Base-by-base conservation (phyloP, 2,329 filamentous ascomycete species). In the Diaporthe sp. region DNA sequence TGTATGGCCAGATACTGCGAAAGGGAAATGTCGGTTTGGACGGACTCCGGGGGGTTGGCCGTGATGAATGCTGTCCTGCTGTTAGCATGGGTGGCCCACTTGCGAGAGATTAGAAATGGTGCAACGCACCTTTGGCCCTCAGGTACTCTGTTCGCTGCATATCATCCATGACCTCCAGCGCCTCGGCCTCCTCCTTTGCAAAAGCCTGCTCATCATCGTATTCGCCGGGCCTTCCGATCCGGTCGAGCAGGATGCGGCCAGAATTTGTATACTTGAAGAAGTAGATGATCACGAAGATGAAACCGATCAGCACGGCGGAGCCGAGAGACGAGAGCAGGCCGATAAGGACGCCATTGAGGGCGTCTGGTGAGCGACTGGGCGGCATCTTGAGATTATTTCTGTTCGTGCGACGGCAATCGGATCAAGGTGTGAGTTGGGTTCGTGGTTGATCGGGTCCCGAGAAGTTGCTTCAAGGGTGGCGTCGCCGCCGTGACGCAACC, bases 161-260 rank as follows among this genome's bases (percentile, higher is more conserved):
- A 80, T 98, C 97, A 83, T 98, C 96, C 97, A 99, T 99, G 75
- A 91, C 90, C 87, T 98, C 96, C 83, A 99, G 86, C 75, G 97
- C 97, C 85, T 98, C 95, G 49, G 95, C 95, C 90, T 99, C 97
- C 84, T 98, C 97, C 82, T 94, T 92, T 78, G 93, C 90, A 86
- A 98, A 98, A 15, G 95, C 94, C 86, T 98, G 96, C 84, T 98
- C 97, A 85, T 99, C 97, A 83, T 99, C 97, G 84, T 95, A 99
- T 86, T 98, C 97, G 80, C 97, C 97, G 0, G 97, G 97, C 76
- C 96, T 90, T 61, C 95, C 95, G 84, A 99, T 93, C 78, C 96
- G 93, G 86, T 99, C 97, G 79, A 99, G 90, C 78, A 98, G 91
- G 82, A 99, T 98, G 80, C 96, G 92, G 58, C 96, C 96, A 70